Conservation (phyloP, 2,329 filamentous ascomycete species). For the Chrysoporthe austroafricana region DNA sequence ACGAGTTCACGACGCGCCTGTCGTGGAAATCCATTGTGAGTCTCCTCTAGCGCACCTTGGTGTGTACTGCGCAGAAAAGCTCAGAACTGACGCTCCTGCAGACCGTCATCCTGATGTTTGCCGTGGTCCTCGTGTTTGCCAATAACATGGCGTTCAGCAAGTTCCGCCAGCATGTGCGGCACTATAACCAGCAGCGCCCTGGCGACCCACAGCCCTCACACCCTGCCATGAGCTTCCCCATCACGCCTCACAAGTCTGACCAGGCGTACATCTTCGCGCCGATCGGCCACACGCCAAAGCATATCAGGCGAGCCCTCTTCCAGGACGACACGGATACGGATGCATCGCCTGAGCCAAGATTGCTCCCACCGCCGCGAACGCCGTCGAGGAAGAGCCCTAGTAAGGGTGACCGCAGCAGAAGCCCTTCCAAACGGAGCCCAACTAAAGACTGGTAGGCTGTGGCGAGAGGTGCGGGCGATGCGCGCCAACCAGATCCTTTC, state of each 20-base stretch:
- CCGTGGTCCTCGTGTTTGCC: slow-evolving; percentile 52
- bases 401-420: slow-evolving; percentile 54
- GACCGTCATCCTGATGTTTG: slow-evolving; percentile 56
- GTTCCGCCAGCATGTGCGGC: slow-evolving; percentile 36
- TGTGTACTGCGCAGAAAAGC: background rate
- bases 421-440: slow-evolving; percentile 52
- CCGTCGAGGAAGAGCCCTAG: slow-evolving; percentile 54
- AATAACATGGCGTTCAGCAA: slow-evolving; percentile 54
- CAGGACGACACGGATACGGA: slow-evolving; percentile 57
- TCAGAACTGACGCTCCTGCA: slow-evolving; percentile 32
- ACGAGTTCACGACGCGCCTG: slow-evolving; percentile 70
- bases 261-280: slow-evolving; percentile 56
- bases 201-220: slow-evolving; percentile 15
- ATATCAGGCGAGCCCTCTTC: slow-evolving; percentile 45
- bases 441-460: slow-evolving; percentile 41
- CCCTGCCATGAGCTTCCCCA: slow-evolving; percentile 30
- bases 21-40: slow-evolving; percentile 28
- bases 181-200: slow-evolving; percentile 20
- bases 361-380: slow-evolving; percentile 49
- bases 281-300: slow-evolving; percentile 51
- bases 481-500: background rate
- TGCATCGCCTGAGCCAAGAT: slow-evolving; percentile 48
- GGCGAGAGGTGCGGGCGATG: slow-evolving; percentile 3
- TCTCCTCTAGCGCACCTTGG: background rate
- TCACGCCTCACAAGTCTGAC: slow-evolving; percentile 36